Evolutionary conservation across 805 yeast genomes (phyloP).

Genomic region (Grigorovia humatica): DNA sequence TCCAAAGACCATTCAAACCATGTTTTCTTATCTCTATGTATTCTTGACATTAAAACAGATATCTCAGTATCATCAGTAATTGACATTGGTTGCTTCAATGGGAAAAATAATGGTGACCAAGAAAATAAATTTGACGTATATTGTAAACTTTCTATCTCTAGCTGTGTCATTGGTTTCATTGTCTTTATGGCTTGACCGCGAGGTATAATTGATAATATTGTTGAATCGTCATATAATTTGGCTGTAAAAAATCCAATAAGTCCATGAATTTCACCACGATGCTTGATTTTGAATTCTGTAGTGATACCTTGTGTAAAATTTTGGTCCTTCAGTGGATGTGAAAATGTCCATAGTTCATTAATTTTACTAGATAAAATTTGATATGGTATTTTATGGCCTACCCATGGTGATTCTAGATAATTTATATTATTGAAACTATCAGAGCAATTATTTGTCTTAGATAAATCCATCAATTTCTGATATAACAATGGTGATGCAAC

Average conservation of each 20-base stretch:
- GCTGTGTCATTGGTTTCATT: not conserved
- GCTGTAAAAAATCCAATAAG: slow-evolving; percentile 69
- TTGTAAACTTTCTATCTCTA: slow-evolving; percentile 3
- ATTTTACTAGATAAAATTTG: slow-evolving; percentile 37
- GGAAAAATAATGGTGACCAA: slow-evolving; percentile 64
- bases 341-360: slow-evolving; percentile 50
- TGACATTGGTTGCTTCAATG: slow-evolving; percentile 43
- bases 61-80: slow-evolving; percentile 46
- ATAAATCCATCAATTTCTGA: slow-evolving; percentile 21
- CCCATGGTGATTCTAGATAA: slow-evolving; percentile 36
- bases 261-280: slow-evolving; percentile 57
- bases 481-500: slow-evolving; percentile 47
- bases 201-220: slow-evolving; percentile 23
- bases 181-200: slow-evolving; percentile 6
- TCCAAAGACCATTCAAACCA: slow-evolving; percentile 67
- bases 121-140: slow-evolving; percentile 41
- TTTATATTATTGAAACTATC: slow-evolving; percentile 7
- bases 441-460: not conserved
- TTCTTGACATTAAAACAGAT: slow-evolving; percentile 42
- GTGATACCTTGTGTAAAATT: slow-evolving; percentile 17
- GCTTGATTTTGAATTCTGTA: slow-evolving; percentile 35
- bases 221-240: slow-evolving; percentile 47
- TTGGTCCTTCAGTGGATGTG: slow-evolving; percentile 35
- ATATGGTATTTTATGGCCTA: slow-evolving; percentile 33
- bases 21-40: slow-evolving; percentile 28